Evolutionary conservation across 2,329 filamentous ascomycete genomes (phyloP).

Genomic region (Paraphoma sp.): DNA sequence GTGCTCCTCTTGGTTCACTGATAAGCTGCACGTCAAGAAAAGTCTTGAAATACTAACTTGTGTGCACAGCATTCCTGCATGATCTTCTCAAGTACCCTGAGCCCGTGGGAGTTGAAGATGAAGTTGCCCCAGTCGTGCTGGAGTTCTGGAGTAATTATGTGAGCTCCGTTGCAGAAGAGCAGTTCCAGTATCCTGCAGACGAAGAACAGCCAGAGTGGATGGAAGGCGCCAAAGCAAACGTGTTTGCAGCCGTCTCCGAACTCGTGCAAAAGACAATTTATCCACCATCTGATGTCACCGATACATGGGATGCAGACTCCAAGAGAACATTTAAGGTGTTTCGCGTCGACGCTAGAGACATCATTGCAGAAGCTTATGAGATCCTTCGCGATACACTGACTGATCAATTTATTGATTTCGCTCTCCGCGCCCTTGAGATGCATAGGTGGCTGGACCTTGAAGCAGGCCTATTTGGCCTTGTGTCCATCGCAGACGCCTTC

Average conservation of each 20-base stretch:
- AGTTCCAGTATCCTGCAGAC: slow-evolving; percentile 38
- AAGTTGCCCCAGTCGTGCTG: slow-evolving; percentile 74
- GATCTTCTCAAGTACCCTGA: slow-evolving; percentile 71
- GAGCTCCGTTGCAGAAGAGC: slow-evolving; percentile 69
- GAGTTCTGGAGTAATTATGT: slow-evolving; percentile 84
- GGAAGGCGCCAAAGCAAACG: slow-evolving; percentile 61
- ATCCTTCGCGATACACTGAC: slow-evolving; percentile 56
- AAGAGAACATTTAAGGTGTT: slow-evolving; percentile 73
- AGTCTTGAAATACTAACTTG: slow-evolving; percentile 9
- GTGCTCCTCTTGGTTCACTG: too few relatives aligned
- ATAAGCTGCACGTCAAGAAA: too few relatives aligned
- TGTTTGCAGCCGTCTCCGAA: slow-evolving; percentile 70
- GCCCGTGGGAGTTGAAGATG: slow-evolving; percentile 73
- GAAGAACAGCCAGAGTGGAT: slow-evolving; percentile 61
- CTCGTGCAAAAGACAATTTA: slow-evolving; percentile 75
- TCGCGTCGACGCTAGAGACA: slow-evolving; percentile 78
- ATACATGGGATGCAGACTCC: slow-evolving; percentile 73
- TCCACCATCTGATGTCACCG: slow-evolving; percentile 64
- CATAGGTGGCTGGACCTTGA: slow-evolving; percentile 59
- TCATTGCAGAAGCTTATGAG: slow-evolving; percentile 74
- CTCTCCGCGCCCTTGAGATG: slow-evolving; percentile 48
- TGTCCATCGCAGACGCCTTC: slow-evolving; percentile 70
- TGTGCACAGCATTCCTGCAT: slow-evolving; percentile 57
- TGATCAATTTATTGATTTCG: slow-evolving; percentile 54
- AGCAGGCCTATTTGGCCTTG: slow-evolving; percentile 66